Evolutionary conservation across 2,329 filamentous ascomycete genomes (phyloP).

Genomic region (Colletotrichum musae): DNA sequence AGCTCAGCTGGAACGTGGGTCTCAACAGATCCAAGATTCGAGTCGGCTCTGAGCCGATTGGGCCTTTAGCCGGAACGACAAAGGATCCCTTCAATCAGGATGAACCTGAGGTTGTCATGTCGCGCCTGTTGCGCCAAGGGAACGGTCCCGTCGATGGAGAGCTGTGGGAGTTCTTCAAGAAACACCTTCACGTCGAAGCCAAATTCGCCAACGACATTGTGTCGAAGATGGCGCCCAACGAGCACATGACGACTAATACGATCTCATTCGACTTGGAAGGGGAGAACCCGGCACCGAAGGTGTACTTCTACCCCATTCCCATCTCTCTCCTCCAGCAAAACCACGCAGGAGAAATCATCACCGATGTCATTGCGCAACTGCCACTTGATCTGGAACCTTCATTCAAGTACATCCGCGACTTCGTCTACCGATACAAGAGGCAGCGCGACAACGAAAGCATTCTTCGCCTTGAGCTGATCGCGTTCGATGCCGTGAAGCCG

Average conservation of each 20-base stretch:
- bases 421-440: slow-evolving; percentile 25
- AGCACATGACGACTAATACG: slow-evolving; percentile 38
- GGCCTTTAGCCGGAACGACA: slow-evolving; percentile 45
- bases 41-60: slow-evolving; percentile 52
- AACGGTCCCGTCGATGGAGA: slow-evolving; percentile 10
- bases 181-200: slow-evolving; percentile 34
- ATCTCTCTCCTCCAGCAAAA: slow-evolving; percentile 35
- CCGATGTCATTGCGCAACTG: slow-evolving; percentile 22
- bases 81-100: slow-evolving; percentile 46
- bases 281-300: slow-evolving; percentile 41
- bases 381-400: slow-evolving; percentile 37
- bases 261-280: slow-evolving; percentile 46
- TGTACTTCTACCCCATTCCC: slow-evolving; percentile 47
- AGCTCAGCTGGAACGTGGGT: slow-evolving; percentile 55
- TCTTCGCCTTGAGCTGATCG: slow-evolving; percentile 46
- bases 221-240: slow-evolving; percentile 26
- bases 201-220: slow-evolving; percentile 16
- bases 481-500: slow-evolving; percentile 50
- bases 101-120: slow-evolving; percentile 41
- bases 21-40: slow-evolving; percentile 46
- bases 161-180: slow-evolving; percentile 45
- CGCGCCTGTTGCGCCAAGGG: slow-evolving; percentile 25
- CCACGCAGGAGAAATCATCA: slow-evolving; percentile 30
- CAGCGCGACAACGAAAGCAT: slow-evolving; percentile 24
- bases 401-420: slow-evolving; percentile 38